Base-by-base conservation (phyloP, 441 rosid species). In the Pelargonium cotyledonis region DNA sequence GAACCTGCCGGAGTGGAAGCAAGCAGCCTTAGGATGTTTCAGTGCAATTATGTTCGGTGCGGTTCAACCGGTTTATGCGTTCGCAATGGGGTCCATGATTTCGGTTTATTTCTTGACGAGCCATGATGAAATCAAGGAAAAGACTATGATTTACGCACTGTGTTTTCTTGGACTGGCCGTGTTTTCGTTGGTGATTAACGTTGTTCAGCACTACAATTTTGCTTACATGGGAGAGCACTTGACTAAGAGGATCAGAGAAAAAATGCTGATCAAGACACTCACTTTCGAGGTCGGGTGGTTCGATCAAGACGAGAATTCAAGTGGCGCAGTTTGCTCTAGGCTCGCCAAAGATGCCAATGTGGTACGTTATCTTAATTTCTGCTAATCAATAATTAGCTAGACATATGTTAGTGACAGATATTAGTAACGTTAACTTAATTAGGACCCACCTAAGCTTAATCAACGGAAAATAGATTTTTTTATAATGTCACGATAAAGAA, bases 51-150 rank as follows among this genome's bases (percentile, higher is more conserved):
- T 87, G 68, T 76, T 84, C 0, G 90, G 90, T 40, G 86, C 85
- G 38, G 82, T 84, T 66, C 93, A 88, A 63, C 88, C 93, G 0
- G 82, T 88, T 63, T 86, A 86, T 69, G 93, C 90, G 12, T 88
- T 82, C 71, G 80, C 80, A 57, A 84, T 84, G 0, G 93, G 90
- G 55, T 81, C 82, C 8, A 82, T 88, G 12, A 75, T 86, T 75
- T 77, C 84, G 29, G 83, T 80, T 68, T 84, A 83, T 74, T 88
- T 84, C 61, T 65, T 64, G 4, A 55, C 63, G 26, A 63, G 73
- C 58, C 68, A 29, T 1, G n/a, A 53, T 2, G 69, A 70, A 68
- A 60, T 68, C 8, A 68, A 60, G 21, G 64, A 43, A 1, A 68
- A 70, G 29, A 75, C 76, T n/a, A 60, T 58, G 19, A 66, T 23